phyloP scores from a whole-genome alignment of 768 basidiomycete genomes.

The Leccinum olivaceopallidum region DNA sequence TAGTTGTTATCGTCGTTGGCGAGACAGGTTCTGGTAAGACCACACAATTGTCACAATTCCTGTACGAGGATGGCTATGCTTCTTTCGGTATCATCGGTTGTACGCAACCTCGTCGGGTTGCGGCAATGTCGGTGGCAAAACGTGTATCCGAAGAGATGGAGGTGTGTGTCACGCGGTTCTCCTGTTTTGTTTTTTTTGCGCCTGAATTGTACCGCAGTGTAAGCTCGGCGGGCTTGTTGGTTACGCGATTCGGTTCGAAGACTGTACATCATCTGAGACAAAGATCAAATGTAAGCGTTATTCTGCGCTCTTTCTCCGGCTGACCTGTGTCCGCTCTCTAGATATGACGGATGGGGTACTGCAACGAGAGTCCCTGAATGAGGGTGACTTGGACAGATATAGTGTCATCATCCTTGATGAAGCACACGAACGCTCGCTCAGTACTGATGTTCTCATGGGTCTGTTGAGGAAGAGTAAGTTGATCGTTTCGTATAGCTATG shows the following conservation, averaged over 20 bases:
- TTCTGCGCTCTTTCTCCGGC: neutral
- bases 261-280: slow-evolving; percentile 91
- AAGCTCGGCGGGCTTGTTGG: slow-evolving; percentile 90
- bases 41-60: slow-evolving; percentile 91
- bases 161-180: slow-evolving; percentile 48
- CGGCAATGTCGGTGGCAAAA: slow-evolving; percentile 99
- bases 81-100: slow-evolving; percentile 89
- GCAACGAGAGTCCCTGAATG: slow-evolving; percentile 96
- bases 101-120: slow-evolving; percentile 97
- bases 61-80: slow-evolving; percentile 98
- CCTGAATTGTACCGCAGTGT: slow-evolving; percentile 49
- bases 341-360: slow-evolving; percentile 99
- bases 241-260: slow-evolving; percentile 98
- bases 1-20: slow-evolving; percentile 95
- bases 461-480: slow-evolving; percentile 84
- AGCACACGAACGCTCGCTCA: slow-evolving; percentile 96
- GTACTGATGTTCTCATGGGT: slow-evolving; percentile 98
- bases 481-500: neutral
- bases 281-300: slow-evolving; percentile 87
- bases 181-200: neutral
- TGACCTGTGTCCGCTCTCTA: slow-evolving; percentile 31
- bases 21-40: slow-evolving; percentile 99
- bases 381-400: slow-evolving; percentile 97
- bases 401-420: slow-evolving; percentile 98
- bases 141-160: slow-evolving; percentile 99